Conservation (phyloP, 2,329 filamentous ascomycete species). For the Aspergillus proliferans region DNA sequence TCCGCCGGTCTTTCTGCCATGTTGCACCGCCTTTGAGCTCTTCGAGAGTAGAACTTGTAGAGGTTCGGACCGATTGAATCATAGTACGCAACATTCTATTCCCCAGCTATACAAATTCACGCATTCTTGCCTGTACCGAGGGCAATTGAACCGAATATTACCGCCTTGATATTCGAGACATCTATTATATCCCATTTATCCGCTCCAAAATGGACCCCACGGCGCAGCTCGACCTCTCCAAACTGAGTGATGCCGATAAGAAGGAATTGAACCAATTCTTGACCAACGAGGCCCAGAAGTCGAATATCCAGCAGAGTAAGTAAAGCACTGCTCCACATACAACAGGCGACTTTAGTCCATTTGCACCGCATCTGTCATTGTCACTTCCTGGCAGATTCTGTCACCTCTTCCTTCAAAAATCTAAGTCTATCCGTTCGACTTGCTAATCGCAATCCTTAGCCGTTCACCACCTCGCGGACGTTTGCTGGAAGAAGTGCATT, state of each 20-base stretch:
- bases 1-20: slow-evolving; percentile 17
- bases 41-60: slow-evolving; percentile 1
- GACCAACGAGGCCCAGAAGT: slow-evolving; percentile 76
- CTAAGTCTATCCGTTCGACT: not conserved
- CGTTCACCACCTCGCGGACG: slow-evolving; percentile 63
- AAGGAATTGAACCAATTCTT: slow-evolving; percentile 82
- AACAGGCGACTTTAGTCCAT: not conserved
- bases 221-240: slow-evolving; percentile 56
- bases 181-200: not conserved
- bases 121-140: not conserved
- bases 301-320: slow-evolving; percentile 49
- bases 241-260: slow-evolving; percentile 76
- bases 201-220: slow-evolving; percentile 30
- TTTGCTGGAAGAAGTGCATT: slow-evolving; percentile 94
- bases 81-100: not conserved
- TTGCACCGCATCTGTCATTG: not conserved
- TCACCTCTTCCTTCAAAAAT: not conserved
- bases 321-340: slow-evolving; percentile 1
- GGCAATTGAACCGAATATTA: not conserved
- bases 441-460: slow-evolving; percentile 36
- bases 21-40: slow-evolving; percentile 17
- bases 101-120: not conserved
- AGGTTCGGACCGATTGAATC: not conserved
- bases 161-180: not conserved
- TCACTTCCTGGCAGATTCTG: not conserved